Percentiles rank a stretch among this genome's conserved stretches.
Evolutionary conservation across 192 early-diverging fungal genomes (phyloP).

Genomic region (Dispira simplex): DNA sequence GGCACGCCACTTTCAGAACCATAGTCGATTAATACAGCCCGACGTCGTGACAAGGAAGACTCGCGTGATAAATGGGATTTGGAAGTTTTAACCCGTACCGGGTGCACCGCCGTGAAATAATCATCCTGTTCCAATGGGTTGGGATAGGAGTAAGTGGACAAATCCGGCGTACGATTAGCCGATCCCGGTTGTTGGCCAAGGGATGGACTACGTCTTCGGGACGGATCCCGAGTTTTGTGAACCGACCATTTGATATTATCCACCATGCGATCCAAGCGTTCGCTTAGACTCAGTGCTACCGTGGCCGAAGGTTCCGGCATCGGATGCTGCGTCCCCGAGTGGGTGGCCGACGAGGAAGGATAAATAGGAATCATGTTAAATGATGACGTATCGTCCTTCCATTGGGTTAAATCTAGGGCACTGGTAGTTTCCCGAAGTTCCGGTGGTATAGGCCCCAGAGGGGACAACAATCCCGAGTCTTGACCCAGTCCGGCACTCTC

Average conservation of each 20-base stretch:
- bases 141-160: not conserved
- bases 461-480: not conserved
- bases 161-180: not conserved
- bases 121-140: not conserved
- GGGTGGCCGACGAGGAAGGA: not conserved
- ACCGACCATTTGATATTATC: slow-evolving; percentile 9
- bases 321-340: too few species aligned
- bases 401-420: slow-evolving; percentile 2
- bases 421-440: not conserved
- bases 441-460: not conserved
- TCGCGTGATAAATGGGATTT: not conserved
- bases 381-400: not conserved
- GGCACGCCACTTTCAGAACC: not conserved
- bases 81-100: not conserved
- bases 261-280: not conserved
- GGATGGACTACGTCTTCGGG: not conserved
- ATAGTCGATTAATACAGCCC: slow-evolving; percentile 6
- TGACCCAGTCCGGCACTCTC: too few species aligned
- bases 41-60: slow-evolving; percentile 8
- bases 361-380: not conserved
- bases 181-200: not conserved
- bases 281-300: slow-evolving; percentile 7
- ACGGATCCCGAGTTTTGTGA: not conserved
- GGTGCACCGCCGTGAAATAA: not conserved
- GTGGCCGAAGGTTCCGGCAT: too few species aligned